These are phyloP conservation scores for Castanea sativa DNA, from an alignment of 306 rosid genomes.

Conservation along the genomic window DNA sequence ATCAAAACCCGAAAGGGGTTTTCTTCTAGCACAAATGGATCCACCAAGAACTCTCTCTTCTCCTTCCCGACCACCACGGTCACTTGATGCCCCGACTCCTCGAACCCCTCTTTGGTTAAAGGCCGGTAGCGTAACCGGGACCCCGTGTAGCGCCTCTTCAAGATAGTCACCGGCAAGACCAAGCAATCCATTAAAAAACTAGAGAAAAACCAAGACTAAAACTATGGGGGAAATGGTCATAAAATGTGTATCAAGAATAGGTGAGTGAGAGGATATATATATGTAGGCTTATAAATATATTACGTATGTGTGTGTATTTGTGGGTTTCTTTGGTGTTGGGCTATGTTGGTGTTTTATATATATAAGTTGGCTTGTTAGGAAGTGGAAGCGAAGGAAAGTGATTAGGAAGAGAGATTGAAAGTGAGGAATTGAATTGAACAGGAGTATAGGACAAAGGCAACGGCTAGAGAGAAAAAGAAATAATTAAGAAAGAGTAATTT, in stretches of 20 bases:
- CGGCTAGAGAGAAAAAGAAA: conserved; percentile 14
- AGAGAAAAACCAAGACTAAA: too few relatives aligned
- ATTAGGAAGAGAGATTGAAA: background rate
- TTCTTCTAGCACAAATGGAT: conserved; percentile 68
- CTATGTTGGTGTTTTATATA: background rate
- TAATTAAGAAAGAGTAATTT: too few relatives aligned
- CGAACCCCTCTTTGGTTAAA: conserved; percentile 28
- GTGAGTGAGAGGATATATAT: background rate
- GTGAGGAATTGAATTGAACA: conserved; percentile 5
- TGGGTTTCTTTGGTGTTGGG: background rate
- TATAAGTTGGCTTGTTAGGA: background rate
- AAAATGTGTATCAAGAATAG: background rate
- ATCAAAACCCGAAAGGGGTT: conserved; percentile 68
- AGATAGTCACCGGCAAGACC: conserved; percentile 59
- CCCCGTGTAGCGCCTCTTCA: conserved; percentile 47
- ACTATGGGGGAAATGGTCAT: background rate
- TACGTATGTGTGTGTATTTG: background rate
- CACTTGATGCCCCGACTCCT: conserved; percentile 41
- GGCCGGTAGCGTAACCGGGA: conserved; percentile 48
- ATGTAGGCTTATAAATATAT: background rate
- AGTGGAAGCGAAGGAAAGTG: conserved; percentile 27
- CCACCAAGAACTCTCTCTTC: conserved; percentile 75
- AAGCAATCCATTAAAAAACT: conserved; percentile 63
- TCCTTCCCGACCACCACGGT: conserved; percentile 85
- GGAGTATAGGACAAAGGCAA: conserved; percentile 13